A percentile compares a stretch with the other conserved stretches of the same genome.
Conservation (phyloP, 2,329 filamentous ascomycete species). For the Penicillium glabrum region DNA sequence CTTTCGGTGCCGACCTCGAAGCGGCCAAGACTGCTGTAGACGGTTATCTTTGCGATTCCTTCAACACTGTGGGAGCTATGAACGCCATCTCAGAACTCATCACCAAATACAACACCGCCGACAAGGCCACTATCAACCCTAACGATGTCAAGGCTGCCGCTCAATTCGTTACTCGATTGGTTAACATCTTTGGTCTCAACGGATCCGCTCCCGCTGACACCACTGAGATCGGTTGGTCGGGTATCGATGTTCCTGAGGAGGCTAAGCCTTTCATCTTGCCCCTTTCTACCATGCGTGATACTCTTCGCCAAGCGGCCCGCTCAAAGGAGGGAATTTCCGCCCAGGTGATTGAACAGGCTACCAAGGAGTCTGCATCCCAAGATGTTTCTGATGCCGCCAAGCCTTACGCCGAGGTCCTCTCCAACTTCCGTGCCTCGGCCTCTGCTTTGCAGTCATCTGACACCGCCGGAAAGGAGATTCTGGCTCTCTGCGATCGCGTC, state of each 20-base stretch:
- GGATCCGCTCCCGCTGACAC: constrained; percentile 37
- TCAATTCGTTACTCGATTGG: constrained; percentile 78
- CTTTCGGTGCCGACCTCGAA: constrained; percentile 52
- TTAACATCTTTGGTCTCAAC: constrained; percentile 78
- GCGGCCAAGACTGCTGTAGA: constrained; percentile 59
- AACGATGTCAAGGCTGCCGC: constrained; percentile 58
- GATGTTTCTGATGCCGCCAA: constrained; percentile 29
- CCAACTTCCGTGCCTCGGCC: constrained; percentile 42
- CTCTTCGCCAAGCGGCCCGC: constrained; percentile 57
- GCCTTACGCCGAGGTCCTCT: constrained; percentile 51
- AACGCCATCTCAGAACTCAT: constrained; percentile 74
- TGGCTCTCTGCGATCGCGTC: constrained; percentile 74
- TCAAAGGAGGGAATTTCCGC: constrained; percentile 45
- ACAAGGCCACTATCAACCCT: constrained; percentile 47
- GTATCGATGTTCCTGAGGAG: constrained; percentile 60
- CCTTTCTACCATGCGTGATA: constrained; percentile 57
- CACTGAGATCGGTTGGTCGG: constrained; percentile 61
- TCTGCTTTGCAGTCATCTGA: constrained; percentile 45
- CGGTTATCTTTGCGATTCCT: constrained; percentile 74
- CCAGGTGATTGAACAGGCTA: constrained; percentile 40
- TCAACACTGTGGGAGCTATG: constrained; percentile 82
- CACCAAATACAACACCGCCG: constrained; percentile 67
- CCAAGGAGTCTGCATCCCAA: constrained; percentile 28
- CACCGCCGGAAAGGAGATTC: constrained; percentile 67
- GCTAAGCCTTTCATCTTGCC: constrained; percentile 64